A percentile compares a stretch with the other conserved stretches of the same genome.
These are phyloP conservation scores for Phanerodontia chrysosporium DNA, from an alignment of 768 basidiomycete species.

Conservation along the genomic window DNA sequence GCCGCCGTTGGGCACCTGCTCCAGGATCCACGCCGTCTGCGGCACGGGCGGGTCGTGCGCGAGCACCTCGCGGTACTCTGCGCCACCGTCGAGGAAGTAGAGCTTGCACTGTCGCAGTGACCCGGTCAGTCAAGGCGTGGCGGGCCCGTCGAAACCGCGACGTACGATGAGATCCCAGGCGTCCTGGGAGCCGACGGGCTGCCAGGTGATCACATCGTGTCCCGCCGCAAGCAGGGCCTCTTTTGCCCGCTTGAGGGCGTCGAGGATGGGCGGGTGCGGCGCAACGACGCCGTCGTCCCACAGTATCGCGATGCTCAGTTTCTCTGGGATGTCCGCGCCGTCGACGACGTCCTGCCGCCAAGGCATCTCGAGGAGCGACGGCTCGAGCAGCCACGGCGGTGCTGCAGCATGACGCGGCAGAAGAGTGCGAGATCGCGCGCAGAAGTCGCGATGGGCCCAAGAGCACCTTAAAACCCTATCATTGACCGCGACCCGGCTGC, in stretches of 20 bases:
- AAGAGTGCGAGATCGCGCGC: conserved; percentile 46
- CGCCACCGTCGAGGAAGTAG: conserved; percentile 48
- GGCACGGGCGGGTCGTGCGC: conserved; percentile 35
- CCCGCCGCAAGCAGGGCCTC: conserved; percentile 39
- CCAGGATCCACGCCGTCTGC: conserved; percentile 40
- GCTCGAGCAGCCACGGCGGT: conserved; percentile 44
- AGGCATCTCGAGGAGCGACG: conserved; percentile 44
- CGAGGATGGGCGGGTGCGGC: conserved; percentile 44
- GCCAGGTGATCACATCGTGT: conserved; percentile 49
- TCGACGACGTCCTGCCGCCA: conserved; percentile 40
- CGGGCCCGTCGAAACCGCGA: not conserved
- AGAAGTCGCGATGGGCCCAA: conserved; percentile 47
- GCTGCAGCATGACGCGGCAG: conserved; percentile 41
- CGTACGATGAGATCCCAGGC: conserved; percentile 48
- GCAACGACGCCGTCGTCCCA: conserved; percentile 48
- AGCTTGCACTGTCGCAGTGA: conserved; percentile 31
- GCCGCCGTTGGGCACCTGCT: conserved; percentile 33
- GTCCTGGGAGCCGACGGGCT: conserved; percentile 38
- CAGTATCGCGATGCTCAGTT: conserved; percentile 42
- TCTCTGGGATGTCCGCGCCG: conserved; percentile 35
- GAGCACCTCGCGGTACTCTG: conserved; percentile 39
- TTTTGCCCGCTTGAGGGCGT: conserved; percentile 37
- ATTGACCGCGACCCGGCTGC: conserved; percentile 1
- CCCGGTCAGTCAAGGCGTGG: not conserved
- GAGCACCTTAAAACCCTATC: conserved; percentile 30